Percentiles rank a stretch among this genome's conserved stretches.
phyloP scores from a whole-genome alignment of 495 filamentous ascomycete species.

The Penicillium parvum region DNA sequence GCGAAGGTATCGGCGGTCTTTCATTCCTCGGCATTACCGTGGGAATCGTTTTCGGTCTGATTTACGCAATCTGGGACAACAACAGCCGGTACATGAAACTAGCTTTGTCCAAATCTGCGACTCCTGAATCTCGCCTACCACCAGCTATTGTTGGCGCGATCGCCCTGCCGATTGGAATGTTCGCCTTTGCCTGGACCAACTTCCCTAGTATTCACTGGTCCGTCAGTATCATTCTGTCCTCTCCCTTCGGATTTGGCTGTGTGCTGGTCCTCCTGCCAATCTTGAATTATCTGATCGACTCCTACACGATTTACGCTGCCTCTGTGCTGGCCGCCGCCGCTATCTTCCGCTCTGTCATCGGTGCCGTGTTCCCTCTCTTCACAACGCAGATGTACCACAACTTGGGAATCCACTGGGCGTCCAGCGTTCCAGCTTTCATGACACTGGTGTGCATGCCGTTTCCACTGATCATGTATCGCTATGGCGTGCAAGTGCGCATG shows the following conservation, averaged over 20 bases:
- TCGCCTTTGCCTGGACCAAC: constrained; percentile 61
- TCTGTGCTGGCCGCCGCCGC: constrained; percentile 66
- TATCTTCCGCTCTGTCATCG: constrained; percentile 57
- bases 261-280: constrained; percentile 61
- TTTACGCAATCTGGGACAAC: constrained; percentile 12
- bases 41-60: constrained; percentile 6
- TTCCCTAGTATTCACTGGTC: constrained; percentile 58
- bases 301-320: constrained; percentile 68
- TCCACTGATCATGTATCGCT: constrained; percentile 65
- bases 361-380: constrained; percentile 71
- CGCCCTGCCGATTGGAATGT: constrained; percentile 39
- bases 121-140: constrained; percentile 21
- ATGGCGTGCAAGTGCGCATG: constrained; percentile 53
- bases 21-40: constrained; percentile 49
- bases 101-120: constrained; percentile 1
- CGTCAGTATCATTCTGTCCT: constrained; percentile 51
- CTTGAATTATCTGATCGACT: constrained; percentile 67
- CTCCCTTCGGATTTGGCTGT: constrained; percentile 62
- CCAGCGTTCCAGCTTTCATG: constrained; percentile 63
- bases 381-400: constrained; percentile 62
- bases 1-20: constrained; percentile 57
- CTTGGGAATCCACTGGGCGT: constrained; percentile 70
- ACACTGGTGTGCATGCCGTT: constrained; percentile 64
- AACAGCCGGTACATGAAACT: constrained; percentile 9
- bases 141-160: constrained; percentile 30